Conservation (phyloP, 2,329 filamentous ascomycete genomes). For the Xylaria sp. region DNA sequence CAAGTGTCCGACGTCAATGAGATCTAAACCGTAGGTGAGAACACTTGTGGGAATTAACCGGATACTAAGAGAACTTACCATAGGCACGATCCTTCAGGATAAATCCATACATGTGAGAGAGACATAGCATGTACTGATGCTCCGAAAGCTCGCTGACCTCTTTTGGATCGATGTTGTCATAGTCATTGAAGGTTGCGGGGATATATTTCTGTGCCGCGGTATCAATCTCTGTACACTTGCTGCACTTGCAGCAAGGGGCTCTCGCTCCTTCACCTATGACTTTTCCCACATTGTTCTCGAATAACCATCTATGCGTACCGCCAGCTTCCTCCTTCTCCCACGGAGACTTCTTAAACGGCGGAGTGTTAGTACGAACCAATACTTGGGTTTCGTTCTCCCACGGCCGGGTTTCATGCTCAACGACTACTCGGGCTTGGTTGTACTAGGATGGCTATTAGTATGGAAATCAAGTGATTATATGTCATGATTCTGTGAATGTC, state of each 20-base stretch:
- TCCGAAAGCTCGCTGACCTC: slow-evolving; percentile 21
- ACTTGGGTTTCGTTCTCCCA: neutral
- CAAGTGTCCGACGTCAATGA: slow-evolving; percentile 29
- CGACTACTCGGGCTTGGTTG: slow-evolving; percentile 13
- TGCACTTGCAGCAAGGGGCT: slow-evolving; percentile 33
- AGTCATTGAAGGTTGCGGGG: slow-evolving; percentile 30
- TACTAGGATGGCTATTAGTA: slow-evolving; percentile 13
- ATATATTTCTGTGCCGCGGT: slow-evolving; percentile 23
- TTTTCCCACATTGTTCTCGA: neutral
- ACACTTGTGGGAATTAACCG: neutral
- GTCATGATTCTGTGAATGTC: neutral
- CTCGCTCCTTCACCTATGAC: slow-evolving; percentile 31
- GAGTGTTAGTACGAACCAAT: neutral
- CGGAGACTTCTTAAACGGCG: neutral
- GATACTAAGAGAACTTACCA: slow-evolving; percentile 13
- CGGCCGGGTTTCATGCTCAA: slow-evolving; percentile 8
- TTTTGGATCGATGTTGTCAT: slow-evolving; percentile 35
- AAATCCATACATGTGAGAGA: slow-evolving; percentile 36
- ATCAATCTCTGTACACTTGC: slow-evolving; percentile 20
- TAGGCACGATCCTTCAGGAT: slow-evolving; percentile 34
- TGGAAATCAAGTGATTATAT: neutral
- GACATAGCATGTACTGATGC: slow-evolving; percentile 34
- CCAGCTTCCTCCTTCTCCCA: neutral
- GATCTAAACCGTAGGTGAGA: slow-evolving; percentile 16
- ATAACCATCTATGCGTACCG: neutral